These are phyloP conservation scores for Sphaerostilbella broomeana DNA, from an alignment of 2,329 filamentous ascomycete genomes.

Conservation along the genomic window DNA sequence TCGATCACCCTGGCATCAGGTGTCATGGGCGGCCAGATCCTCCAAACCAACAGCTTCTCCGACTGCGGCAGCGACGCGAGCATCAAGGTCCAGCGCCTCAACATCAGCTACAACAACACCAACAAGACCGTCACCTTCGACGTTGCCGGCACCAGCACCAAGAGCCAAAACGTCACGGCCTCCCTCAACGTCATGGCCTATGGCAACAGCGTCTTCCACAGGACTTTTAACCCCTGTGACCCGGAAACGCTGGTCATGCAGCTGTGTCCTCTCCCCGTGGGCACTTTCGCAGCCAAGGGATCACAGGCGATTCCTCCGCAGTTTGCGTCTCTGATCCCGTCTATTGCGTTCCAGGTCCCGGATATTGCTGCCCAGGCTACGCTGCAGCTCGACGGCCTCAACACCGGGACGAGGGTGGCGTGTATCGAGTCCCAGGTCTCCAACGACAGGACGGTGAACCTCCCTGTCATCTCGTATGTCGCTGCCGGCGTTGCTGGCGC, in stretches of 20 bases:
- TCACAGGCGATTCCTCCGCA: constrained; percentile 62
- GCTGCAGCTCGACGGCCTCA: constrained; percentile 61
- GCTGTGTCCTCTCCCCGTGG: constrained; percentile 79
- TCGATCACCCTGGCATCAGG: constrained; percentile 32
- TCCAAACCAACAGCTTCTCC: constrained; percentile 75
- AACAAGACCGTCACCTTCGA: constrained; percentile 73
- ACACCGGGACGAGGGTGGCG: constrained; percentile 58
- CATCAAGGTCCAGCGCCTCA: constrained; percentile 65
- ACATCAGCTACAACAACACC: constrained; percentile 72
- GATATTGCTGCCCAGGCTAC: constrained; percentile 84
- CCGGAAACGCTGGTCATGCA: constrained; percentile 57
- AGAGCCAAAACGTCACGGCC: constrained; percentile 74
- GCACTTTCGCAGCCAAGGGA: constrained; percentile 67
- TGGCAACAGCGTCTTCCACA: constrained; percentile 71
- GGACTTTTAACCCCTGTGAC: constrained; percentile 78
- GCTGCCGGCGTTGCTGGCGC: constrained; percentile 81
- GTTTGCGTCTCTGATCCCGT: constrained; percentile 70
- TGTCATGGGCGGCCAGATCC: constrained; percentile 60
- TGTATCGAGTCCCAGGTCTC: constrained; percentile 76
- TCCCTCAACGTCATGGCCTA: constrained; percentile 74
- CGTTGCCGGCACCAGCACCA: constrained; percentile 67
- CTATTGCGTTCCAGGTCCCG: constrained; percentile 83
- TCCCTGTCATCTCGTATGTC: constrained; percentile 73
- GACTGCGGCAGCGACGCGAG: constrained; percentile 52
- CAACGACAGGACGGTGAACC: constrained; percentile 77